Conservation (phyloP, 179 eudicot species). For the Amaranthus tricolor region DNA sequence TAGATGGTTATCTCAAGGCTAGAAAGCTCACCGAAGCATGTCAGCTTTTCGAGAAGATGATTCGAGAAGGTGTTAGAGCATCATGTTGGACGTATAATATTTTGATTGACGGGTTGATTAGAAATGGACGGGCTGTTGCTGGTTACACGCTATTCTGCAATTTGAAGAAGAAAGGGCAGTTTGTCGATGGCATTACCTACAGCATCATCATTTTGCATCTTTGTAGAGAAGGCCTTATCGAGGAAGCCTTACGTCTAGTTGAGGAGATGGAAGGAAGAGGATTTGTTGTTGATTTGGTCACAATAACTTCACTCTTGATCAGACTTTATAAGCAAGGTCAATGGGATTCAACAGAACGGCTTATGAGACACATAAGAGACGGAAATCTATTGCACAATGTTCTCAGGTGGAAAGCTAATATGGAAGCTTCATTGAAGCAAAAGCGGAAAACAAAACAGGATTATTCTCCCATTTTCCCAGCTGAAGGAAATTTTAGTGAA, state of each 20-base stretch:
- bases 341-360: conserved; percentile 64
- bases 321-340: conserved; percentile 56
- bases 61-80: conserved; percentile 70
- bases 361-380: conserved; percentile 69
- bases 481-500: conserved; percentile 46
- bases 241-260: conserved; percentile 63
- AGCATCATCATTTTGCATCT: conserved; percentile 71
- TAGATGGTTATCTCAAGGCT: conserved; percentile 76
- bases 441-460: conserved; percentile 50
- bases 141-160: conserved; percentile 68
- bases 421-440: conserved; percentile 62
- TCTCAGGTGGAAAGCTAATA: conserved; percentile 67
- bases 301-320: conserved; percentile 65
- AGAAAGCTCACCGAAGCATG: conserved; percentile 75
- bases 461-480: conserved; percentile 70
- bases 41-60: conserved; percentile 79
- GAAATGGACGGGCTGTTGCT: conserved; percentile 71
- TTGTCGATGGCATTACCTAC: conserved; percentile 78
- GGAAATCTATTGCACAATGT: conserved; percentile 55
- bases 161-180: conserved; percentile 78
- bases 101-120: conserved; percentile 76
- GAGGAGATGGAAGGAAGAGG: conserved; percentile 94
- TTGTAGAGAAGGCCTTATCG: conserved; percentile 59
- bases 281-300: conserved; percentile 77
- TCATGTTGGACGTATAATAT: conserved; percentile 84